Percentiles rank a stretch among this genome's conserved stretches.
phyloP scores from a whole-genome alignment of 2,329 filamentous ascomycete genomes.

The Verticillium longisporum region DNA sequence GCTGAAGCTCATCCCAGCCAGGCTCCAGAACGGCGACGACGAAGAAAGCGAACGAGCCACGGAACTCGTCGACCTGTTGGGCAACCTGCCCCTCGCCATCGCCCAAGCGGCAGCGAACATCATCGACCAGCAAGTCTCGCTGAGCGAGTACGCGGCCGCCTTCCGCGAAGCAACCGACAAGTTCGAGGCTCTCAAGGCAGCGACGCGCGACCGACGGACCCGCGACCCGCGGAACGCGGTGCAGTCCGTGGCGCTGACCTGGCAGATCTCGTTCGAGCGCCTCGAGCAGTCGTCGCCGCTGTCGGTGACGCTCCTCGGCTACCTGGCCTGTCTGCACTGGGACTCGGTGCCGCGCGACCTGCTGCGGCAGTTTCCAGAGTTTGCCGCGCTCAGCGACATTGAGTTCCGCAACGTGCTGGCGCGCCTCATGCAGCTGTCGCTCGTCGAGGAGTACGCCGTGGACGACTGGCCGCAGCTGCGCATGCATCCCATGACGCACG shows the following conservation, averaged over 20 bases:
- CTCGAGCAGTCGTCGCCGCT: background rate
- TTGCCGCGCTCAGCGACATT: background rate
- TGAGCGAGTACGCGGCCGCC: slow-evolving; percentile 21
- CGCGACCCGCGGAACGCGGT: slow-evolving; percentile 16
- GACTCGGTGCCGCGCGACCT: background rate
- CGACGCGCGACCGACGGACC: background rate
- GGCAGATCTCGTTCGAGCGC: slow-evolving; percentile 30
- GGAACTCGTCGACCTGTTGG: slow-evolving; percentile 20
- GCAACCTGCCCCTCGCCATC: slow-evolving; percentile 31
- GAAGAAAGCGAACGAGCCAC: background rate
- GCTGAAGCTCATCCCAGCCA: background rate
- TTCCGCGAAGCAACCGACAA: slow-evolving; percentile 18
- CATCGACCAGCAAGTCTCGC: slow-evolving; percentile 16
- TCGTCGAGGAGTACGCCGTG: background rate
- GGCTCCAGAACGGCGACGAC: background rate
- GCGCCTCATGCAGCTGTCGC: background rate
- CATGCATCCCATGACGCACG: background rate
- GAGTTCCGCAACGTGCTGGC: background rate
- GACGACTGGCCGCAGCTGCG: background rate
- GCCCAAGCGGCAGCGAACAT: slow-evolving; percentile 31
- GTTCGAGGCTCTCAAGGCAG: slow-evolving; percentile 21
- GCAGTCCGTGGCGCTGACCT: slow-evolving; percentile 24
- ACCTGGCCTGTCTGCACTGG: background rate
- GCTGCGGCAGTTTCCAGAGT: background rate
- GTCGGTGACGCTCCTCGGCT: background rate